These are phyloP conservation scores for Prunus dulcis DNA, from an alignment of 306 rosid genomes.

Conservation along the genomic window DNA sequence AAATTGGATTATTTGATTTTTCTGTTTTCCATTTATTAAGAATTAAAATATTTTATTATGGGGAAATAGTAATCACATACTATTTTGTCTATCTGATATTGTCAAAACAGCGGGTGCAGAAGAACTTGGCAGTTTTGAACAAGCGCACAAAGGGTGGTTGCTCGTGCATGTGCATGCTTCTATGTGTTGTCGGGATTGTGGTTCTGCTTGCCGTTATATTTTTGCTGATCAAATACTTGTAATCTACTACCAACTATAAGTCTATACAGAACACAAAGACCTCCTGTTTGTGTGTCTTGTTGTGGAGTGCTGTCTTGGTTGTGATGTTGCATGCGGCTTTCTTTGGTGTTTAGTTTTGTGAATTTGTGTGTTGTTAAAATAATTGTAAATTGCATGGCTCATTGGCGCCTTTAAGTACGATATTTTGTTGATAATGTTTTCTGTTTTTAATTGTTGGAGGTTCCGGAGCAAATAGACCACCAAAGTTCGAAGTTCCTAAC, in stretches of 20 bases:
- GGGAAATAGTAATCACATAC: conserved; percentile 13
- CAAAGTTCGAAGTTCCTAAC: too few species aligned
- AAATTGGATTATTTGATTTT: background rate
- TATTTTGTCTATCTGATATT: conserved; percentile 18
- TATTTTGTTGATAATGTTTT: background rate
- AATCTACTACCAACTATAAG: conserved; percentile 15
- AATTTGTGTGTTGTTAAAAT: conserved; percentile 12
- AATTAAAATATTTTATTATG: background rate
- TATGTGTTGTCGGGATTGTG: conserved; percentile 72
- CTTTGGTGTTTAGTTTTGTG: conserved; percentile 1
- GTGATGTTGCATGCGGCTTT: conserved; percentile 17
- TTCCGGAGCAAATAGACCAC: background rate
- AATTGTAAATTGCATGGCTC: conserved; percentile 7
- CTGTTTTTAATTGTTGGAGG: background rate
- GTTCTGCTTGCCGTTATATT: conserved; percentile 60
- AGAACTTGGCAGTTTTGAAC: conserved; percentile 81
- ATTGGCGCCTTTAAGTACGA: background rate
- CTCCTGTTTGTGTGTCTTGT: conserved; percentile 11
- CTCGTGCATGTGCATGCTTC: conserved; percentile 88
- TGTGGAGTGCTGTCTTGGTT: conserved; percentile 23
- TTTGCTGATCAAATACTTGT: conserved; percentile 74
- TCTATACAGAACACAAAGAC: conserved; percentile 6
- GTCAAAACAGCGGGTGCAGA: conserved; percentile 86
- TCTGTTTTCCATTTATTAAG: background rate
- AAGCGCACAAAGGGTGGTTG: conserved; percentile 89